Base-by-base conservation (phyloP, 805 yeast genomes). In the Candida oleophila region DNA sequence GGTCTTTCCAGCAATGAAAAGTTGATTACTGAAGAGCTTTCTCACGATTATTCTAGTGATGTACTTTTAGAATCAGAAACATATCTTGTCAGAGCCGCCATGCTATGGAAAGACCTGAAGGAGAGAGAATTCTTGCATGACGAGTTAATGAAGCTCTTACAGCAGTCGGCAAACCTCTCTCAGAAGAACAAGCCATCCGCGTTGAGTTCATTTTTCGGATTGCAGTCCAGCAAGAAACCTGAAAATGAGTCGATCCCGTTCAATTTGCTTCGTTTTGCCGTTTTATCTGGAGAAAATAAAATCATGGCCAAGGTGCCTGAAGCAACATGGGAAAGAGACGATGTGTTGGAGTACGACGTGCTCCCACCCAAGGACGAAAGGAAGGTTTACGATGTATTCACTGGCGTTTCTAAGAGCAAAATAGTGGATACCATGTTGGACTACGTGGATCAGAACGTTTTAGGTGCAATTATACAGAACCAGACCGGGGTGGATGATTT, bases 221-320 rank as follows among this genome's bases (percentile, higher is more conserved):
- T 18, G 48, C 48, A 4, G 48, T 32, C 49, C 2, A 15, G 37
- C 11, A 32, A 33, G 7, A 44, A 43, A 19, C 15, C 41, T 14
- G 45, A 44, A 4, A 36, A 20, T 12, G 18, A 14, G 4, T 33
- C 36, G 14, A 69, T 85, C 0, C 90, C 92, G 1, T 57, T 65
- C 3, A 86, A 85, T 55, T 68, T 87, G 48, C 54, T 86, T 11
- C 72, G 96, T 47, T 85, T 85, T 62, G 84, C 82, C 2, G 74
- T 87, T 28, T 63, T 87, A 37, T 83, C 90, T 0, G 87, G 86
- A 15, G 94, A 86, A 60, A 81, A 80, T 20, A 76, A 80, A 37
- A 75, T 84, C 1, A 81, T 87, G 86, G 87, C 88, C 1, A 77
- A 79, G 52, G 71, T 86, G 20, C 95, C 95, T 0, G 56, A 72